A percentile compares a stretch with the other conserved stretches of the same genome.
phyloP scores from a whole-genome alignment of 768 basidiomycete genomes.

The Suillus paluster region DNA sequence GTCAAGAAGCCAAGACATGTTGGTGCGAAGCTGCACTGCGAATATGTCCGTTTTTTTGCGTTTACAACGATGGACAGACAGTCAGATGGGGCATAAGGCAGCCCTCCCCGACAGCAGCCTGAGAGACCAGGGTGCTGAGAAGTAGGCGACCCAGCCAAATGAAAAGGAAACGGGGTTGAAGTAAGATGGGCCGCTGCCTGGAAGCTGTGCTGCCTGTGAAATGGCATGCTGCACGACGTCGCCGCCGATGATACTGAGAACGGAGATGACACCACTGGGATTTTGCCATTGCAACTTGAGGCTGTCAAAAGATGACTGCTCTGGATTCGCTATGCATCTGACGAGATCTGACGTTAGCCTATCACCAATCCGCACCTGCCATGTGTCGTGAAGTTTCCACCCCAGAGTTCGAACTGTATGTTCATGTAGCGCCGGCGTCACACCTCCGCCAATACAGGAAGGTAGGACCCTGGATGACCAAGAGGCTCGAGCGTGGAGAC shows the following conservation, averaged over 20 bases:
- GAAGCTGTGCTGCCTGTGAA: background rate
- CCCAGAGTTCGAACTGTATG: too few relatives aligned
- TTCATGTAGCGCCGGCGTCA: too few relatives aligned
- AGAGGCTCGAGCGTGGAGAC: too few relatives aligned
- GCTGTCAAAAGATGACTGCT: background rate
- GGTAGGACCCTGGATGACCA: too few relatives aligned
- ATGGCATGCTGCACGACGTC: background rate
- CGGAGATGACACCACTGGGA: background rate
- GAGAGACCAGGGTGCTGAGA: slow-evolving; percentile 27
- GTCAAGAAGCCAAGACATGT: slow-evolving; percentile 34
- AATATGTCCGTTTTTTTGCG: slow-evolving; percentile 22
- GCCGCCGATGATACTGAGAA: background rate
- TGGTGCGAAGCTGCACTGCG: too few relatives aligned
- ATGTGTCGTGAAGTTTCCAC: too few relatives aligned
- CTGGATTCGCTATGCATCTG: too few relatives aligned
- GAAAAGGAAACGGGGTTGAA: slow-evolving; percentile 36
- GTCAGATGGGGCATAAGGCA: background rate
- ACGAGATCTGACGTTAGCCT: too few relatives aligned
- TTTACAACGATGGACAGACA: background rate
- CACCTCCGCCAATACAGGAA: too few relatives aligned
- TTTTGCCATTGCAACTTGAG: background rate
- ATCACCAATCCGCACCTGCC: too few relatives aligned
- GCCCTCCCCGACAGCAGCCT: background rate
- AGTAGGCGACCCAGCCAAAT: slow-evolving; percentile 40
- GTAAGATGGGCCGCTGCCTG: background rate